phyloP scores from a whole-genome alignment of 306 rosid species.

The Vicia sativa region DNA sequence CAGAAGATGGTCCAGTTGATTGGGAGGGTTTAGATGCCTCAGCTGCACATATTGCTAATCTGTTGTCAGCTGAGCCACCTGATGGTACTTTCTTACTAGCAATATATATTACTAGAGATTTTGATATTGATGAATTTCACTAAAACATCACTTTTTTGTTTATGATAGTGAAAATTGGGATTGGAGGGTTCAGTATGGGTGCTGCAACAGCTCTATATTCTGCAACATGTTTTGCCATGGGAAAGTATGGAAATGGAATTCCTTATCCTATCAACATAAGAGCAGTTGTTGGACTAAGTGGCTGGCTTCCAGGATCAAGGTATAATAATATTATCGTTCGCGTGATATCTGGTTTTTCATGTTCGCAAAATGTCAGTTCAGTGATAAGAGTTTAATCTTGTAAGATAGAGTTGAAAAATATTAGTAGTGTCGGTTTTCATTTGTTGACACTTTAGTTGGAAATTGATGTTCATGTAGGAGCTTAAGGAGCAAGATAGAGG shows the following conservation, averaged over 20 bases:
- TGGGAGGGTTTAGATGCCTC: constrained; percentile 94
- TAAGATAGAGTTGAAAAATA: too few species aligned
- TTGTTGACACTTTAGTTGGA: not conserved
- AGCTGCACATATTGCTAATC: constrained; percentile 80
- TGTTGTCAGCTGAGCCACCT: constrained; percentile 84
- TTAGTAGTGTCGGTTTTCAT: too few species aligned
- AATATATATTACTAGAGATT: not conserved
- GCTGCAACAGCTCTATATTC: constrained; percentile 87
- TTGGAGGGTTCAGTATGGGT: constrained; percentile 97
- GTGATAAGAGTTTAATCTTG: not conserved
- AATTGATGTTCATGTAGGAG: constrained; percentile 48
- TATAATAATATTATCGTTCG: constrained; percentile 27
- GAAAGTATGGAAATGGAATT: constrained; percentile 72
- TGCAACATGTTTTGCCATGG: constrained; percentile 83
- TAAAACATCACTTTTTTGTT: constrained; percentile 15
- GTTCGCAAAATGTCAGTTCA: not conserved
- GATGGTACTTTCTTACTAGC: constrained; percentile 57
- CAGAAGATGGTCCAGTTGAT: constrained; percentile 85
- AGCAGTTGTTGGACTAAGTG: constrained; percentile 83
- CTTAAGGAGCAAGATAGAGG: constrained; percentile 74
- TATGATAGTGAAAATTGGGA: constrained; percentile 76
- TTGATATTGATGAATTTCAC: constrained; percentile 29
- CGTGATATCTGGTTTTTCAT: not conserved
- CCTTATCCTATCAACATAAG: constrained; percentile 70
- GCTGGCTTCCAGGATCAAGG: constrained; percentile 95